These are phyloP conservation scores for Schwanniomyces yamadae DNA, from an alignment of 805 yeast species.

Conservation along the genomic window DNA sequence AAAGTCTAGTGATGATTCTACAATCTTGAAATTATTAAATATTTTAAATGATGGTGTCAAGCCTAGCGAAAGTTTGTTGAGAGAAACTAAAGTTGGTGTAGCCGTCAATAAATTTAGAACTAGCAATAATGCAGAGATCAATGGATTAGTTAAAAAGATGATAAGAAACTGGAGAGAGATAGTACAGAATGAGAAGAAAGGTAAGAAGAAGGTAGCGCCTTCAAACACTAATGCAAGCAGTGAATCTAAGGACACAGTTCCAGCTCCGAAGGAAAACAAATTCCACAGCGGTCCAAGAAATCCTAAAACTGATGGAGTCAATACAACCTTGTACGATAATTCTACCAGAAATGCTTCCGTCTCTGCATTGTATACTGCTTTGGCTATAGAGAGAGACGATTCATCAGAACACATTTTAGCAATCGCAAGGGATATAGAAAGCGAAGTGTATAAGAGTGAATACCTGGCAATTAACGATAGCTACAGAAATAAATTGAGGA, in stretches of 20 bases:
- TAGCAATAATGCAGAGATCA: conserved; percentile 63
- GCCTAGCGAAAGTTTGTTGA: conserved; percentile 81
- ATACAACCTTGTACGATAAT: conserved; percentile 66
- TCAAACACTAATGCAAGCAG: conserved; percentile 9
- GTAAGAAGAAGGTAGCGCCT: conserved; percentile 26
- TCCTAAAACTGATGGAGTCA: conserved; percentile 78
- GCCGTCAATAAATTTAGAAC: conserved; percentile 87
- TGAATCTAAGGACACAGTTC: conserved; percentile 6
- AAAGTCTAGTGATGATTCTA: conserved; percentile 59
- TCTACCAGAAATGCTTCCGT: conserved; percentile 82
- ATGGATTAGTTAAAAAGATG: conserved; percentile 73
- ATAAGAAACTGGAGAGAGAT: conserved; percentile 89
- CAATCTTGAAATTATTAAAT: conserved; percentile 64
- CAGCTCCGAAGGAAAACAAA: conserved; percentile 32
- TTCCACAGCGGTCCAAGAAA: conserved; percentile 60
- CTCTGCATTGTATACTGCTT: conserved; percentile 80
- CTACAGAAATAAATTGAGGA: conserved; percentile 81
- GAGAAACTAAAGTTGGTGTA: conserved; percentile 97
- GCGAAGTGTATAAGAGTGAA: conserved; percentile 62
- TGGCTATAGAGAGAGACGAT: conserved; percentile 75
- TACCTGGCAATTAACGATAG: conserved; percentile 55
- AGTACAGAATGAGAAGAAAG: conserved; percentile 63
- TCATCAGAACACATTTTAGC: conserved; percentile 57
- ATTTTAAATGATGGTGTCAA: conserved; percentile 66
- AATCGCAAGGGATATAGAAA: conserved; percentile 71